Conservation (phyloP, 2,329 filamentous ascomycete genomes). For the Cladobotryum protrusum region DNA sequence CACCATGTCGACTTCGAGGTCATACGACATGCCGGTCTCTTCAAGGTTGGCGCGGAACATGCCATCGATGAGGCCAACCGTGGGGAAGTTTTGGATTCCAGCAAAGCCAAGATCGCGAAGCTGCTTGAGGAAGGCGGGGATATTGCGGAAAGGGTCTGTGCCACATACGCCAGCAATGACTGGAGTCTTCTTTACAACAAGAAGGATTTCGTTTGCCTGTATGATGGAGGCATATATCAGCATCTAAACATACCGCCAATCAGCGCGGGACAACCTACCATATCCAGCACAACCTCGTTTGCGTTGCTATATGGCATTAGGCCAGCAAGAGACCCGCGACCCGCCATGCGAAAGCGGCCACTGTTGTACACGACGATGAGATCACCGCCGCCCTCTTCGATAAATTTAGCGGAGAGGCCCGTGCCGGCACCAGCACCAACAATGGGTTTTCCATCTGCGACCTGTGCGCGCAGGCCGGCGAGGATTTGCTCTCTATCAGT, state of each 20-base stretch:
- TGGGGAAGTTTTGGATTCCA: constrained; percentile 69
- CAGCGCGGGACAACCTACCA: constrained; percentile 37
- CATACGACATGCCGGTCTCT: constrained; percentile 66
- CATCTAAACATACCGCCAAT: background rate
- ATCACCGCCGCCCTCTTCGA: constrained; percentile 62
- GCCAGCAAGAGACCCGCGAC: constrained; percentile 60
- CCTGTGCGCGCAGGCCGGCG: constrained; percentile 44
- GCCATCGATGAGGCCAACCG: constrained; percentile 64
- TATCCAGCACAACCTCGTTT: constrained; percentile 63
- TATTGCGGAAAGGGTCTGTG: constrained; percentile 62
- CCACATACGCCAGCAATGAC: constrained; percentile 67
- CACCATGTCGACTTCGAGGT: constrained; percentile 61
- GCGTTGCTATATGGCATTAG: constrained; percentile 67
- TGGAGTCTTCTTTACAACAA: constrained; percentile 55
- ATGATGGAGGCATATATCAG: background rate
- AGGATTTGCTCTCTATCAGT: constrained; percentile 52
- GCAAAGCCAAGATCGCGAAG: constrained; percentile 58
- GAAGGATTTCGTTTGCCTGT: constrained; percentile 58
- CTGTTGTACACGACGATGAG: constrained; percentile 69
- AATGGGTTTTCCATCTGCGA: constrained; percentile 51
- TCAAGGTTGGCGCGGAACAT: constrained; percentile 61
- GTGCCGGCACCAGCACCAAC: constrained; percentile 66
- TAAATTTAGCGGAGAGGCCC: constrained; percentile 63
- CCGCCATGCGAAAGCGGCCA: constrained; percentile 67
- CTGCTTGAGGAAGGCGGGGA: constrained; percentile 53